Conservation (phyloP, 345 rosid genomes). For the Psidium guajava region DNA sequence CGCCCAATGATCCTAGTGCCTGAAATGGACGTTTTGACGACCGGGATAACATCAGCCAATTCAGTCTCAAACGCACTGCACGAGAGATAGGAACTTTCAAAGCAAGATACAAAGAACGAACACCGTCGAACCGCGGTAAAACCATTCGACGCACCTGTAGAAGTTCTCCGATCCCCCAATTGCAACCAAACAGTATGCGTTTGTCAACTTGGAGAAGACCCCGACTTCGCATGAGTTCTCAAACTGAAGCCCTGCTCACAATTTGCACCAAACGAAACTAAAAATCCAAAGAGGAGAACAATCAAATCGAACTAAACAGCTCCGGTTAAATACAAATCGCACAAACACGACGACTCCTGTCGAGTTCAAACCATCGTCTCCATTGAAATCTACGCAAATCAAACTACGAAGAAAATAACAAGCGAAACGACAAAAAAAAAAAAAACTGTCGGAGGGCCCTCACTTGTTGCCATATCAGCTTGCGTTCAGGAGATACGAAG, state of each 20-base stretch:
- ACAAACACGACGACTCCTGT: background rate
- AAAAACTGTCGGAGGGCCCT: background rate
- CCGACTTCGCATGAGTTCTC: slow-evolving; percentile 84
- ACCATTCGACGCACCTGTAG: slow-evolving; percentile 42
- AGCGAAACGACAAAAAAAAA: background rate
- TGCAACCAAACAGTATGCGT: slow-evolving; percentile 84
- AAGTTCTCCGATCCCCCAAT: slow-evolving; percentile 80
- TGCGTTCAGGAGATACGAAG: background rate
- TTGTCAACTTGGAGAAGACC: slow-evolving; percentile 77
- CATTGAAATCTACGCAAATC: background rate
- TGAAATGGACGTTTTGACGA: slow-evolving; percentile 75
- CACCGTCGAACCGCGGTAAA: no score
- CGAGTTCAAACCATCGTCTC: background rate
- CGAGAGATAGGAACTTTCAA: background rate
- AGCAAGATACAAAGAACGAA: background rate
- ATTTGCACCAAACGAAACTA: background rate
- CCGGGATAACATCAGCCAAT: slow-evolving; percentile 74
- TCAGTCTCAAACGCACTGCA: slow-evolving; percentile 75
- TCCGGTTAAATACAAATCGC: background rate
- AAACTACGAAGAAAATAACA: background rate
- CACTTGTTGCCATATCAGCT: background rate
- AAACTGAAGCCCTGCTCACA: slow-evolving; percentile 61
- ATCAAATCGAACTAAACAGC: background rate
- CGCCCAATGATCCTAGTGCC: slow-evolving; percentile 85
- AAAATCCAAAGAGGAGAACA: background rate